These are phyloP conservation scores for Fraxinus cuspidata DNA, from an alignment of 257 asterid genomes.

Conservation along the genomic window DNA sequence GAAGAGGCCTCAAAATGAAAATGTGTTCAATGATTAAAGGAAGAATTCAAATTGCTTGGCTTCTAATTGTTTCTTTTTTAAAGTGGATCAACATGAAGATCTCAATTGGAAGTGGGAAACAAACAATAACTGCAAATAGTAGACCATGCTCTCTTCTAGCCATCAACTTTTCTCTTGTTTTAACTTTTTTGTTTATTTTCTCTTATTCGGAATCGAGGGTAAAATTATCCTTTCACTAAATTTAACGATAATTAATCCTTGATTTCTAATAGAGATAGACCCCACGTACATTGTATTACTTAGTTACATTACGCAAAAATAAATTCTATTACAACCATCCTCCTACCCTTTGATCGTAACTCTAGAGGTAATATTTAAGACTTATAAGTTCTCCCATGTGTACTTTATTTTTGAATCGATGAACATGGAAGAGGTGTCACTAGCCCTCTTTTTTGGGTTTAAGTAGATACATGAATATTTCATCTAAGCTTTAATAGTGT, in stretches of 20 bases:
- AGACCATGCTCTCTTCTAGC: not conserved
- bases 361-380: too few relatives aligned
- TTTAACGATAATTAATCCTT: not conserved
- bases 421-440: too few relatives aligned
- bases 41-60: slow-evolving; percentile 27
- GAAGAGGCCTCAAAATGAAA: not conserved
- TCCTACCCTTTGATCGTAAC: too few relatives aligned
- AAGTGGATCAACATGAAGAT: not conserved
- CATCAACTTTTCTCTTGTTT: not conserved
- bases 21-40: slow-evolving; percentile 25
- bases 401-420: too few relatives aligned
- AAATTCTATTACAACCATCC: too few relatives aligned
- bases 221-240: not conserved
- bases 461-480: too few relatives aligned
- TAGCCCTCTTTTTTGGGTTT: too few relatives aligned
- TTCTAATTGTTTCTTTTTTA: slow-evolving; percentile 13
- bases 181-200: not conserved
- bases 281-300: too few relatives aligned
- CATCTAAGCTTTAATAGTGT: not conserved
- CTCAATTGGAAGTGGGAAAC: not conserved
- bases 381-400: too few relatives aligned
- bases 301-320: too few relatives aligned
- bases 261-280: not conserved
- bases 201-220: not conserved
- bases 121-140: not conserved